Base-by-base conservation (phyloP, 2,329 filamentous ascomycete species). In the Venturia nashicola region DNA sequence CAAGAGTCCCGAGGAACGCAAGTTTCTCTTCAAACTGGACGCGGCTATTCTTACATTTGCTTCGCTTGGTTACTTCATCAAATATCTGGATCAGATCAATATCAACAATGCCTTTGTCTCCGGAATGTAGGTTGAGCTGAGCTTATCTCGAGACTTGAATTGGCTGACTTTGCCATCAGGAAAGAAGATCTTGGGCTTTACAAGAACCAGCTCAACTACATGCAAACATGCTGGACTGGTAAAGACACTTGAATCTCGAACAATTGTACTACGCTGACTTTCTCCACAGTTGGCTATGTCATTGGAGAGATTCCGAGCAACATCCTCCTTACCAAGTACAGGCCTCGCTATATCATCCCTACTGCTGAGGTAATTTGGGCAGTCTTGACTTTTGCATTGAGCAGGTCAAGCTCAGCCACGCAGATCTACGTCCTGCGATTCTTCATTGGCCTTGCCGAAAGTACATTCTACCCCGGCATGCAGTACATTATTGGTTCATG, bases 211-310 rank as follows among this genome's bases (percentile, higher is more conserved):
- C 66, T 70, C 65, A 71, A 71, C 18, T 80, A 79, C 62, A 79
- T 81, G 72, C 76, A 83, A 61, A 79, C 82, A 0, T 79, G 77
- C 36, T 87, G 83, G 76, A 57, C 51, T 36, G 51, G 51, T 57
- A 57, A 36, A 27, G 8, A 11, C 12, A 3, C 20, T 27, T 27
- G 27, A 8, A 1, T 36, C 36, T 14, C 32, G 18, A n/a, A 16
- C 14, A 18, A 2, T 34, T 57, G 51, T 14, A 34, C 14, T n/a
- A 5, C 16, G 27, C 51, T 57, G 51, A 48, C 2, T 39, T 36
- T 18, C 14, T 48, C 44, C 60, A 85, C 82, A 0, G 77, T 83
- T 0, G 84, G 84, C 9, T 87, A 87, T 67, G 80, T 83, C 0
- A 75, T 86, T 60, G 79, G 78, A 3, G 74, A 81, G 64, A 75